These are phyloP conservation scores for Beauveria medogensis DNA, from an alignment of 2,329 filamentous ascomycete species.

Conservation along the genomic window DNA sequence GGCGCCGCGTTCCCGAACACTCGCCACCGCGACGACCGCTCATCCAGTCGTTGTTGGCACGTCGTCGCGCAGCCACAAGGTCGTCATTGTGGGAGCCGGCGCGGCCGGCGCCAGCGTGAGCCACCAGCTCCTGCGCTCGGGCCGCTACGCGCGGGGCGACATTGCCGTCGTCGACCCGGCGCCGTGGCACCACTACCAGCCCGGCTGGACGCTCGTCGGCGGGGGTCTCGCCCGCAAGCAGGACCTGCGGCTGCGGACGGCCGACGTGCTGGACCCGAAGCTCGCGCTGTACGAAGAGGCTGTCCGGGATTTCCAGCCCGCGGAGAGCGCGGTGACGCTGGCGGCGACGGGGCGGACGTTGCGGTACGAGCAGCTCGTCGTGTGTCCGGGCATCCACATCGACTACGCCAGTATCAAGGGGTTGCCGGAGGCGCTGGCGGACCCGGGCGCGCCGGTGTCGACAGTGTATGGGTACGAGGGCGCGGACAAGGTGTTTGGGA, in stretches of 20 bases:
- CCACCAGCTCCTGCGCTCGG: constrained; percentile 56
- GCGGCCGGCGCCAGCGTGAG: constrained; percentile 57
- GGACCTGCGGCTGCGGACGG: constrained; percentile 44
- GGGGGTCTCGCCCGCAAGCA: constrained; percentile 57
- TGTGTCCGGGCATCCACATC: constrained; percentile 49
- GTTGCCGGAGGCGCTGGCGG: constrained; percentile 45
- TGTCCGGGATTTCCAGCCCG: constrained; percentile 44
- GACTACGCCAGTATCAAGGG: constrained; percentile 45
- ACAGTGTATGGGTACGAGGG: constrained; percentile 51
- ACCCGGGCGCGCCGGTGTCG: constrained; percentile 40
- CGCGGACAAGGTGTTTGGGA: constrained; percentile 44
- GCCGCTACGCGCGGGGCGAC: constrained; percentile 48
- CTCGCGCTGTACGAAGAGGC: constrained; percentile 50
- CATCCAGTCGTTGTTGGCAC: neutral
- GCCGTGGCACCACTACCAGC: constrained; percentile 58
- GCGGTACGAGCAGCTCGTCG: constrained; percentile 56
- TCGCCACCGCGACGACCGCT: neutral
- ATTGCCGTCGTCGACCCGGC: constrained; percentile 59
- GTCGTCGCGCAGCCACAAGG: constrained; percentile 39
- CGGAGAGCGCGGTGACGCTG: constrained; percentile 48
- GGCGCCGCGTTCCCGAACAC: neutral
- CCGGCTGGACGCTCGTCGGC: constrained; percentile 62
- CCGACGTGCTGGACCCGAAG: constrained; percentile 47
- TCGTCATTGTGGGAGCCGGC: constrained; percentile 61
- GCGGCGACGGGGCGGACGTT: constrained; percentile 39